Percentiles rank a stretch among this genome's conserved stretches.
These are phyloP conservation scores for Solanum hybrid DNA, from an alignment of 305 asterid species.

Conservation along the genomic window DNA sequence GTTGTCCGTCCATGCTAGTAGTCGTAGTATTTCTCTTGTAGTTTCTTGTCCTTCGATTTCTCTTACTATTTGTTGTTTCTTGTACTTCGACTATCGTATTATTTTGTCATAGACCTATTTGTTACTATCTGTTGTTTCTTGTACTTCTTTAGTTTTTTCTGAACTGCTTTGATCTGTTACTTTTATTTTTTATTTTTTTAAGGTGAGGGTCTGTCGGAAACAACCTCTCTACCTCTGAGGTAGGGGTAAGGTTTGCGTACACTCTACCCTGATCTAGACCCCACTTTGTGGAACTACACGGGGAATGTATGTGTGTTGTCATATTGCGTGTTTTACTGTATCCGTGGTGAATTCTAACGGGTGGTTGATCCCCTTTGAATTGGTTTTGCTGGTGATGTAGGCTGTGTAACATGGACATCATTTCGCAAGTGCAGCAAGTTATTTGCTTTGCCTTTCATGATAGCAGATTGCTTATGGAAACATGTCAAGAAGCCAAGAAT, in stretches of 20 bases:
- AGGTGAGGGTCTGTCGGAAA: neutral
- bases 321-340: neutral
- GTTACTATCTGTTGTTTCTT: neutral
- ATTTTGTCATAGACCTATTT: neutral
- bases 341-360: neutral
- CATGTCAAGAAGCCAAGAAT: slow-evolving; percentile 95
- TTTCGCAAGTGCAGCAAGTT: slow-evolving; percentile 94
- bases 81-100: neutral
- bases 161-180: neutral
- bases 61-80: neutral
- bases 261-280: neutral
- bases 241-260: neutral
- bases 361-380: neutral
- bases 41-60: neutral
- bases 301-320: neutral
- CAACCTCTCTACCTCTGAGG: neutral
- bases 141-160: neutral
- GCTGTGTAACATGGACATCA: slow-evolving; percentile 97
- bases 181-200: neutral
- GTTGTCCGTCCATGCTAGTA: neutral
- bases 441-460: slow-evolving; percentile 97
- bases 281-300: neutral
- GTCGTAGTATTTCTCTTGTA: neutral
- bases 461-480: slow-evolving; percentile 93
- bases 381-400: slow-evolving; percentile 28